Conservation (phyloP, 225 moss, liverwort and hornwort genomes). For the Ulota crispa region DNA sequence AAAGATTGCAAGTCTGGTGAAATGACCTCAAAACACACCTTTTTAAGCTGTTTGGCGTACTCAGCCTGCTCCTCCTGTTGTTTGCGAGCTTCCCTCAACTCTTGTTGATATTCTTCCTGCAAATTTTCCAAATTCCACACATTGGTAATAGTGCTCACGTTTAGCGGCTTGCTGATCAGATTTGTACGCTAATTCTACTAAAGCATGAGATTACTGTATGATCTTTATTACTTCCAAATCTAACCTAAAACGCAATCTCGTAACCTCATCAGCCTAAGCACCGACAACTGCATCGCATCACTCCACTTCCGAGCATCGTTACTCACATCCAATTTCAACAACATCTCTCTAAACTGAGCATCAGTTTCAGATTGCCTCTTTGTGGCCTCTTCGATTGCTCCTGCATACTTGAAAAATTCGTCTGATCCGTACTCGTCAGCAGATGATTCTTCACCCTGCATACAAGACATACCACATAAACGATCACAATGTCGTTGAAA, state of each 20-base stretch:
- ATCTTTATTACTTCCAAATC: conserved; percentile 3
- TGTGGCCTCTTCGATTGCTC: conserved; percentile 46
- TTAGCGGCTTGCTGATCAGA: conserved; percentile 1
- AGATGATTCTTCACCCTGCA: conserved; percentile 36
- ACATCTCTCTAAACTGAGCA: conserved; percentile 54
- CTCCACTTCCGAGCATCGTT: conserved; percentile 16
- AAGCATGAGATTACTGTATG: conserved; percentile 1
- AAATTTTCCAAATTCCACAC: conserved; percentile 27
- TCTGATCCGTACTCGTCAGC: conserved; percentile 32
- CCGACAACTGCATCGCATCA: conserved; percentile 32
- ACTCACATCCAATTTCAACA: conserved; percentile 51
- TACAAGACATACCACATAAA: conserved; percentile 14
- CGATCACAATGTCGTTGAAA: conserved; percentile 3
- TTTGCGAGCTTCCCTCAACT: conserved; percentile 60
- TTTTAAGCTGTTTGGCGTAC: conserved; percentile 54
- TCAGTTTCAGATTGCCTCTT: conserved; percentile 49
- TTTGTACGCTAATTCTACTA: not conserved
- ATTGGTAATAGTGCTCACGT: conserved; percentile 19
- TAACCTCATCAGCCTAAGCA: conserved; percentile 25
- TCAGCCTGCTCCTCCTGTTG: conserved; percentile 55
- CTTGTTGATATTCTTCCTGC: conserved; percentile 66
- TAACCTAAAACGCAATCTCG: conserved; percentile 15
- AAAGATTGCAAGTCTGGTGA: not conserved
- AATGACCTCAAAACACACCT: conserved; percentile 30
- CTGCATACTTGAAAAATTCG: conserved; percentile 29